Conservation (phyloP, 495 filamentous ascomycete species). For the Jackrogersella multiformis region DNA sequence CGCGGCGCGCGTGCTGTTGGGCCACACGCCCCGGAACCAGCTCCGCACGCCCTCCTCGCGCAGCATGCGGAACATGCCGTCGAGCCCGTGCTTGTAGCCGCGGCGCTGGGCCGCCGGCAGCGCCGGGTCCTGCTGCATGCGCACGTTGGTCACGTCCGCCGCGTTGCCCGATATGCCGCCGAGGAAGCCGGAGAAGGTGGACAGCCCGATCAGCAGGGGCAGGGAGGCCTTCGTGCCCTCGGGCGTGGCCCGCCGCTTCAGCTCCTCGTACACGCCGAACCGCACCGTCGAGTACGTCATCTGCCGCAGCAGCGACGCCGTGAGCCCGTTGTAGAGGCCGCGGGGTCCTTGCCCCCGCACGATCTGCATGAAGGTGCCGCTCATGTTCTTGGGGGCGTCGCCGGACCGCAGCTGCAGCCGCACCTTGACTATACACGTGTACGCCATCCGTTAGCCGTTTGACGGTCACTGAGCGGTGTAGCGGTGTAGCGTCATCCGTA, state of each 20-base stretch:
- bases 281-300: constrained; percentile 91
- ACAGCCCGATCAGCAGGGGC: constrained; percentile 78
- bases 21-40: constrained; percentile 89
- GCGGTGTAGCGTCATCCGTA: not conserved
- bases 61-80: constrained; percentile 86
- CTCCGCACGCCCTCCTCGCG: constrained; percentile 76
- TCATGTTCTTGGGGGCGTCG: constrained; percentile 74
- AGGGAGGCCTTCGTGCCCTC: constrained; percentile 71
- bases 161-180: constrained; percentile 93
- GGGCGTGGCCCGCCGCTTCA: constrained; percentile 68
- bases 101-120: constrained; percentile 76
- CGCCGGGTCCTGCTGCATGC: constrained; percentile 95
- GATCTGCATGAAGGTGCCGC: constrained; percentile 82
- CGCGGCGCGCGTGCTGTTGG: constrained; percentile 87
- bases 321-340: constrained; percentile 87
- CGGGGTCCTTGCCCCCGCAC: constrained; percentile 68
- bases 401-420: constrained; percentile 83
- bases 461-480: not conserved
- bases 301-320: constrained; percentile 91
- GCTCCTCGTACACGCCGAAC: constrained; percentile 93
- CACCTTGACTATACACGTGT: constrained; percentile 63
- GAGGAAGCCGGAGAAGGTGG: constrained; percentile 83
- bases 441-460: constrained; percentile 29
- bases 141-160: constrained; percentile 95
- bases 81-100: constrained; percentile 88